Conservation (phyloP, 148 eudicot species). For the Rhododendron williamsianum region DNA sequence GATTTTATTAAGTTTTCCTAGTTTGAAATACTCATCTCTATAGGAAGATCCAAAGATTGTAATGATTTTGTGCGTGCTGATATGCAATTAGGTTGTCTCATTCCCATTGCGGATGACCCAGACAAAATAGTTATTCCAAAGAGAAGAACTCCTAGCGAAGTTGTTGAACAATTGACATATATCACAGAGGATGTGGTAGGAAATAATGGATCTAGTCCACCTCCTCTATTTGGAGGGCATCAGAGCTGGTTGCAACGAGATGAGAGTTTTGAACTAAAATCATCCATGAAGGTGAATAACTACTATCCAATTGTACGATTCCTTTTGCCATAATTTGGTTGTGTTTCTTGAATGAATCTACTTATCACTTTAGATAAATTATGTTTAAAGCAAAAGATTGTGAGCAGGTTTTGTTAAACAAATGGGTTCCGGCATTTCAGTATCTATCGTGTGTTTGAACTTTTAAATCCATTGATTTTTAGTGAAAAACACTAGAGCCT, state of each 20-base stretch:
- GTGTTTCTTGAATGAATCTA: not conserved
- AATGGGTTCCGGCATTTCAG: not conserved
- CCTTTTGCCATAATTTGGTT: not conserved
- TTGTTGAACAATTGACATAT: constrained; percentile 58
- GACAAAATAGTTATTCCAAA: constrained; percentile 59
- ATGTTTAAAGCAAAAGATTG: no score
- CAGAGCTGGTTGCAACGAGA: constrained; percentile 77
- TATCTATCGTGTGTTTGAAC: not conserved
- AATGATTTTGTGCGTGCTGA: constrained; percentile 8
- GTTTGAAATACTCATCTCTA: not conserved
- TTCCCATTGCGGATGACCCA: constrained; percentile 78
- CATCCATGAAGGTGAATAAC: constrained; percentile 70
- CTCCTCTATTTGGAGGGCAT: constrained; percentile 92
- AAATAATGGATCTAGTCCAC: constrained; percentile 41
- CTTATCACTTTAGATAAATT: not conserved
- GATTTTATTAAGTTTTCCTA: constrained; percentile 18
- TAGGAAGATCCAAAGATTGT: not conserved
- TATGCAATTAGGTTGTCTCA: constrained; percentile 59
- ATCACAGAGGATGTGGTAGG: constrained; percentile 50
- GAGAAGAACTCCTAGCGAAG: constrained; percentile 46
- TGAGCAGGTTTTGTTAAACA: no score
- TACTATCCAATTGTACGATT: not conserved
- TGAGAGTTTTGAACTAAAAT: constrained; percentile 72
- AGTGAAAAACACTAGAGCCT: not conserved
- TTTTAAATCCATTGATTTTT: not conserved